Base-by-base conservation (phyloP, 805 yeast genomes). In the Wickerhamomyces queroliae region DNA sequence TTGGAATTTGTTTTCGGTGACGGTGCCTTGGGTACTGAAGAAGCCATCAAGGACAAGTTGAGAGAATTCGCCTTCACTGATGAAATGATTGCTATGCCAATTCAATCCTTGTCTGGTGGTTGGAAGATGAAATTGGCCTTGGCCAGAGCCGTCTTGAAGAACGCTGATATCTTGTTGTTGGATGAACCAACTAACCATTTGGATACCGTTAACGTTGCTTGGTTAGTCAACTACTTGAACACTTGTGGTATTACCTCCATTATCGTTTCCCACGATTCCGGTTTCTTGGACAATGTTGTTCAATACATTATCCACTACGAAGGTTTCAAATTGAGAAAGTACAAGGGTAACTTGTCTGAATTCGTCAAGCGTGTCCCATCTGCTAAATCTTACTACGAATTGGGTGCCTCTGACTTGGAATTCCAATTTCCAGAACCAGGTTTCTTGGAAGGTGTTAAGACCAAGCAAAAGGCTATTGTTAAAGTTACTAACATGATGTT, bases 111-210 rank as follows among this genome's bases (percentile, higher is more conserved):
- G 59, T 93, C 99, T 64, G 99, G 99, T 83, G 99, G 99, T 82
- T 91, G 99, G 99, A 93, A 93, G 83, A 91, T 91, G 99, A 93
- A 93, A 76, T 82, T 91, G 70, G 98, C 98, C 67, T 80, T 91
- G 64, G 98, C 99, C 60, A 88, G 97, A 76, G 99, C 99, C 65
- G 97, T 91, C 64, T 82, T 91, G 74, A 87, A 86, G 80, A 90
- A 90, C 74, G 98, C 99, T 64, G 95, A 87, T 72, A 93, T 91
- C 66, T 78, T 91, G 71, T 78, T 91, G 72, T 83, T 91, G 70
- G 99, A 91, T 79, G 99, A 91, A 81, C 99, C 99, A 76, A 91
- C 99, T 66, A 91, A 91, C 86, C 99, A 93, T 80, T 86, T 93
- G 85, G 99, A 93, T 77, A 90, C 96, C 62, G 97, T 90, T 62